These are phyloP conservation scores for Aethionema arabicum DNA, from an alignment of 345 rosid genomes.

Conservation along the genomic window DNA sequence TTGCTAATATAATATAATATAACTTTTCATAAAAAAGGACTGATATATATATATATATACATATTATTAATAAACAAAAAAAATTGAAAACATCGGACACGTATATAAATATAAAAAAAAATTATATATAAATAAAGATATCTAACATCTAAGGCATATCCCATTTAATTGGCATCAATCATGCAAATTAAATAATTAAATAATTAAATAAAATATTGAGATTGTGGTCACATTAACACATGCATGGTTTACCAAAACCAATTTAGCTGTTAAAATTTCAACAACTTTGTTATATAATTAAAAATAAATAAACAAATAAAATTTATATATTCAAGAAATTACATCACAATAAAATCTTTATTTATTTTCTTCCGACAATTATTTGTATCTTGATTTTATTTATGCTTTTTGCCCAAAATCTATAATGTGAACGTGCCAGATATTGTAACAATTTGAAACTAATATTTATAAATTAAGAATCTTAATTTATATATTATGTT, in stretches of 20 bases:
- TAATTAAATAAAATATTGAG: constrained; percentile 3
- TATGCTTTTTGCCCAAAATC: neutral
- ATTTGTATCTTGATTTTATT: constrained; percentile 4
- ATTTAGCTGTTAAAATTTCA: constrained; percentile 13
- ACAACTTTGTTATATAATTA: neutral
- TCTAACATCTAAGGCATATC: constrained; percentile 21
- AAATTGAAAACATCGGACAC: constrained; percentile 8
- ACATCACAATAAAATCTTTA: neutral
- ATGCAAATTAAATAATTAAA: constrained; percentile 14
- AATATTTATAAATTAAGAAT: too few relatives aligned
- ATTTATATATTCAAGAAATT: too few relatives aligned
- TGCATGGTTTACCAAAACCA: constrained; percentile 18
- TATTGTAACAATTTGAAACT: neutral
- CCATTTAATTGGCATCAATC: constrained; percentile 31
- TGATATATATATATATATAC: neutral
- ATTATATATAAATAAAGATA: constrained; percentile 10
- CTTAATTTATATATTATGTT: too few relatives aligned
- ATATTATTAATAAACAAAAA: constrained; percentile 2
- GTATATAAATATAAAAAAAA: neutral
- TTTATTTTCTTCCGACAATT: neutral
- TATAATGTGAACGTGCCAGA: constrained; percentile 1
- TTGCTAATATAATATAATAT: neutral
- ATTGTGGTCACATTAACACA: constrained; percentile 17
- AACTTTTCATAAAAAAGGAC: neutral
- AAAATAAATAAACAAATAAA: neutral